Evolutionary conservation across 1,139 yeast genomes (phyloP), one percentile per base, ranked within the genome.

Genomic region (Yamadazyma membranifaciens): DNA sequence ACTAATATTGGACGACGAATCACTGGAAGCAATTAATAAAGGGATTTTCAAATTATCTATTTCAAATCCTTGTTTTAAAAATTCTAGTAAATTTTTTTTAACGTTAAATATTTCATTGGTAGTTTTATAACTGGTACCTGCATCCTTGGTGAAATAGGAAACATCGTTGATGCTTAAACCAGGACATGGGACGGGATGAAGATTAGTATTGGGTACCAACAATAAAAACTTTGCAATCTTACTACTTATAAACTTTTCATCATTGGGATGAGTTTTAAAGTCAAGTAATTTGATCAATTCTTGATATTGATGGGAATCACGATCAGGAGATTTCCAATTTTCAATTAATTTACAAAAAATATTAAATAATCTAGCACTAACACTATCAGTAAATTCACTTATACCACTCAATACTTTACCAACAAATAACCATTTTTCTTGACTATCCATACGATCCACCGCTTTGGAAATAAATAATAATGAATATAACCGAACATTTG

Each of bases 381-480:
- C 73, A 2, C 59, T 50, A 2, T 59, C 48, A 1, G 67, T 55
- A 34, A 63, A 63, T 0, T 44, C 37, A 2, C 77, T 63, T 4
- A 86, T 76, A 0, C 73, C 75, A 3, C 65, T 59, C 13, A 82
- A 54, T 0, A 83, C 62, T 3, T 56, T 44, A 0, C 87, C 84
- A 0, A 84, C 55, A 36, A 83, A 54, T 1, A 48, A 51, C 1
- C 45, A 43, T 45, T 63, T 59, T 37, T 74, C 78, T 0, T 55
- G 59, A 0, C 43, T 46, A 4, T 52, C 36, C 38, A 81, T 51
- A 40, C 88, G 60, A 31, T 80, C 82, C 12, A 86, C 58, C 6
- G 87, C 91, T 56, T 78, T 79, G 1, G 88, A 74, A 0, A 83
- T 68, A 48, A 87, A 83, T 42, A 86, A 57, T 38, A 87, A 63